phyloP scores from a whole-genome alignment of 176 grass and related monocot species.

The Ananas comosus region DNA sequence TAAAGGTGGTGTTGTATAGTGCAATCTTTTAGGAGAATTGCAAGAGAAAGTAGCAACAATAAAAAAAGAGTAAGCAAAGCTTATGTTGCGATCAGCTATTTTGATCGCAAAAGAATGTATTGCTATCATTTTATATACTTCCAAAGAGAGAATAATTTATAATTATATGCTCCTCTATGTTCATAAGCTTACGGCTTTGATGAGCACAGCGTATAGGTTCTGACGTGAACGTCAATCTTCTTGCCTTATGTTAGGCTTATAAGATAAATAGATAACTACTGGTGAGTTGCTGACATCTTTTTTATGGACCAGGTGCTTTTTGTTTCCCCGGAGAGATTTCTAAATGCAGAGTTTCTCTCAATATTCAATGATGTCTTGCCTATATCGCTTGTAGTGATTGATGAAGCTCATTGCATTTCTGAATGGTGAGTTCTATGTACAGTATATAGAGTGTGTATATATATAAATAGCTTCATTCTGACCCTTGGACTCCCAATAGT shows the following conservation, averaged over 20 bases:
- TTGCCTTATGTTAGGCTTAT: neutral
- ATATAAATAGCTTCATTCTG: too few relatives aligned
- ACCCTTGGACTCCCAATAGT: neutral
- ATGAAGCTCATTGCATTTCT: conserved; percentile 99
- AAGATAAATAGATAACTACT: neutral
- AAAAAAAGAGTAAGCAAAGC: too few relatives aligned
- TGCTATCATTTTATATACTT: too few relatives aligned
- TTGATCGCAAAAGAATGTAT: too few relatives aligned
- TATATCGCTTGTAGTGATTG: conserved; percentile 87
- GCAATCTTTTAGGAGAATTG: neutral
- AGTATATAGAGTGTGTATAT: too few relatives aligned
- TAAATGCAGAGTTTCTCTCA: conserved; percentile 76
- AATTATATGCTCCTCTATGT: neutral
- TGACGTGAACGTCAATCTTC: neutral
- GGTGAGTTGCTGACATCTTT: neutral
- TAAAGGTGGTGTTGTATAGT: neutral
- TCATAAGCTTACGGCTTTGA: neutral
- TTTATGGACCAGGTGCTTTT: conserved; percentile 72
- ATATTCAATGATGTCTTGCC: conserved; percentile 52
- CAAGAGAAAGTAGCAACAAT: too few relatives aligned
- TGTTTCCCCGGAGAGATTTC: conserved; percentile 97
- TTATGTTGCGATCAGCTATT: neutral
- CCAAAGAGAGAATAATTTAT: too few relatives aligned
- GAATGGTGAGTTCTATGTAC: conserved; percentile 65
- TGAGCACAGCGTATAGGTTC: neutral